Conservation (phyloP, 768 basidiomycete species). For the Serpula lacrymans region DNA sequence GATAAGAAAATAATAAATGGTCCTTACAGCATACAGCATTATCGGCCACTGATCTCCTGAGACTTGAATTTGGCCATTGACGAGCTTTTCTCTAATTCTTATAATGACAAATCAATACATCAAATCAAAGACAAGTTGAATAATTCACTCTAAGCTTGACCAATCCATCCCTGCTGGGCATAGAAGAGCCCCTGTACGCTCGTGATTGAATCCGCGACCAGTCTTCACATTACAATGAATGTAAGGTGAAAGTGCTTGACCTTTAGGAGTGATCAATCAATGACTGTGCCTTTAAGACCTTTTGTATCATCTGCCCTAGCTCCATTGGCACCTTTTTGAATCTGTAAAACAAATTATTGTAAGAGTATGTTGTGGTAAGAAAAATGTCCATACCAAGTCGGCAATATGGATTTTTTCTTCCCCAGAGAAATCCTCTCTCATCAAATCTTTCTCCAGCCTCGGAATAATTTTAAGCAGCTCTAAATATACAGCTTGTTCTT, state of each 20-base stretch:
- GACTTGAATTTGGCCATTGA: slow-evolving; percentile 2
- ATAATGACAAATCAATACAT: neutral
- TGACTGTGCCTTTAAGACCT: slow-evolving; percentile 8
- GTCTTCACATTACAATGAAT: slow-evolving; percentile 11
- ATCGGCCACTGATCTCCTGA: slow-evolving; percentile 15
- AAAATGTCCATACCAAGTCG: neutral
- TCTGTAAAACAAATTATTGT: too few relatives aligned
- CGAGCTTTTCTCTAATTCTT: slow-evolving; percentile 7
- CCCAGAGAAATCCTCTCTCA: slow-evolving; percentile 1
- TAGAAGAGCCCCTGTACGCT: slow-evolving; percentile 15
- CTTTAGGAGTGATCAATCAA: slow-evolving; percentile 16
- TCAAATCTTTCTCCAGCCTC: neutral
- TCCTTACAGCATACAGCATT: slow-evolving; percentile 12
- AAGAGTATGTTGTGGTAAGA: too few relatives aligned
- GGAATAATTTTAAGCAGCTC: too few relatives aligned
- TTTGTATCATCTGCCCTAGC: slow-evolving; percentile 5
- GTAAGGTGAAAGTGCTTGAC: slow-evolving; percentile 8
- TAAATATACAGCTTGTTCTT: too few relatives aligned
- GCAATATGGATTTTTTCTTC: slow-evolving; percentile 1
- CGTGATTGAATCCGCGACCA: slow-evolving; percentile 14
- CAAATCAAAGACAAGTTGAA: too few relatives aligned
- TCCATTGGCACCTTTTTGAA: slow-evolving; percentile 4
- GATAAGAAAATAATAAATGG: too few relatives aligned
- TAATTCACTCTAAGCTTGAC: slow-evolving; percentile 11
- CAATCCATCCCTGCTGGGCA: slow-evolving; percentile 17